Evolutionary conservation across 306 rosid species (phyloP), one percentile per base, ranked within the genome.

Genomic region (Carpinus viminea): DNA sequence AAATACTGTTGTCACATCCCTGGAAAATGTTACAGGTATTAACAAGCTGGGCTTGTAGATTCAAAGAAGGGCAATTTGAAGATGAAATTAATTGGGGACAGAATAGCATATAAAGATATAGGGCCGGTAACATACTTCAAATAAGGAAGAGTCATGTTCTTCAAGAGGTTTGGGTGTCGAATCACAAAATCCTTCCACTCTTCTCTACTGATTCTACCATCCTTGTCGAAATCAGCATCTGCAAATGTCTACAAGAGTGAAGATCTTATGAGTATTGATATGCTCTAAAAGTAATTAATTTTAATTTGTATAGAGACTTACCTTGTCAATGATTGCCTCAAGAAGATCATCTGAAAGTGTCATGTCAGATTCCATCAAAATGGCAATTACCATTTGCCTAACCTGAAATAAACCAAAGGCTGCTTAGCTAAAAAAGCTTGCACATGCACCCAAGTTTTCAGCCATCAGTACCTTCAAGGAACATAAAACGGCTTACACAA

Each of bases 71-170:
- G 76, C 9, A 47, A 52, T 21, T 31, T 61, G 69, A n/a, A 56
- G 34, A 18, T 13, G 57, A 9, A 61, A 26, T 61, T 46, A 57
- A 75, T 15, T 3, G 16, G n/a, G 15, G 12, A 12, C 12, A 21
- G 26, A 18, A 31, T 34, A 3, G 57, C 45, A 24, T 28, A 38
- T 54, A 84, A 68, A 54, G 74, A 59, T 6, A 21, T 2, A 17
- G 50, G 74, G 71, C 60, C 74, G 51, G 77, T 62, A 72, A 50
- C 88, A 41, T 90, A 94, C 98, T 87, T 92, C 79, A 94, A 75
- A 79, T 89, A 89, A 82, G 98, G 92, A 81, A 94, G 97, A 41
- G 97, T 94, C 98, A 94, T 94, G 86, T 89, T 89, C 82, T 77
- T 90, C 87, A 92, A 83, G 53, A 89, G 86, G 5, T 82, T 76